These are phyloP conservation scores for Tremellales sp. DNA, from an alignment of 1,284 basidiomycete genomes.

Conservation along the genomic window DNA sequence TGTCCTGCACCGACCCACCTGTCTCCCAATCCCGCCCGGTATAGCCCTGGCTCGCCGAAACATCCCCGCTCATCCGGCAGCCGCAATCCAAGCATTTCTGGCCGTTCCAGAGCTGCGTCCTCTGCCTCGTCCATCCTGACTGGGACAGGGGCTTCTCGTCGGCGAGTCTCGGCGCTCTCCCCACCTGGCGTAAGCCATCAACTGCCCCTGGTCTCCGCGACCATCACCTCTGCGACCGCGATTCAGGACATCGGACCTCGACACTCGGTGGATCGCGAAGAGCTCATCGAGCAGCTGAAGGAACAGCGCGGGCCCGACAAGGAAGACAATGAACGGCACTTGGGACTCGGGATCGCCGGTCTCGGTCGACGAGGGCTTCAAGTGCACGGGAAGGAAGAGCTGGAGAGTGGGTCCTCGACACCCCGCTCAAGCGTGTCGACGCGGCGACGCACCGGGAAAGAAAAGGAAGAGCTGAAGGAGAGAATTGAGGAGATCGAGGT, in stretches of 20 bases:
- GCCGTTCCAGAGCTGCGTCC: conserved; percentile 24
- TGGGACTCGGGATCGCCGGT: conserved; percentile 31
- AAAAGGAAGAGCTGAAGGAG: conserved; percentile 16
- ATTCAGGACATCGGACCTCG: conserved; percentile 1
- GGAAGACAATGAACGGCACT: conserved; percentile 14
- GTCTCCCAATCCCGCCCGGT: conserved; percentile 5
- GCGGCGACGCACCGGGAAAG: neutral
- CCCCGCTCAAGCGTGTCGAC: conserved; percentile 24
- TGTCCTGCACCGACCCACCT: conserved; percentile 2
- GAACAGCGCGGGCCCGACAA: conserved; percentile 22
- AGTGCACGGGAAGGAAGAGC: conserved; percentile 34
- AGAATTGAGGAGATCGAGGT: conserved; percentile 37
- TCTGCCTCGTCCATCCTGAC: conserved; percentile 31
- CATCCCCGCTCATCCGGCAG: conserved; percentile 18
- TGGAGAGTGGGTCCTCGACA: conserved; percentile 14
- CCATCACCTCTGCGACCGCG: conserved; percentile 24
- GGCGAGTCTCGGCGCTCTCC: conserved; percentile 31
- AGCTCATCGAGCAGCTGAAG: conserved; percentile 34
- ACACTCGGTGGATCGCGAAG: conserved; percentile 11
- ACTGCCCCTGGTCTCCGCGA: conserved; percentile 16
- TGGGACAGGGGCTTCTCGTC: conserved; percentile 11
- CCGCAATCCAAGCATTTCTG: neutral
- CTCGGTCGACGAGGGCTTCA: conserved; percentile 26
- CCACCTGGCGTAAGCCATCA: conserved; percentile 26
- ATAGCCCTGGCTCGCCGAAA: conserved; percentile 8